Percentiles rank a stretch among this genome's conserved stretches.
Conservation (phyloP, 768 basidiomycete genomes). For the Mycena venus region DNA sequence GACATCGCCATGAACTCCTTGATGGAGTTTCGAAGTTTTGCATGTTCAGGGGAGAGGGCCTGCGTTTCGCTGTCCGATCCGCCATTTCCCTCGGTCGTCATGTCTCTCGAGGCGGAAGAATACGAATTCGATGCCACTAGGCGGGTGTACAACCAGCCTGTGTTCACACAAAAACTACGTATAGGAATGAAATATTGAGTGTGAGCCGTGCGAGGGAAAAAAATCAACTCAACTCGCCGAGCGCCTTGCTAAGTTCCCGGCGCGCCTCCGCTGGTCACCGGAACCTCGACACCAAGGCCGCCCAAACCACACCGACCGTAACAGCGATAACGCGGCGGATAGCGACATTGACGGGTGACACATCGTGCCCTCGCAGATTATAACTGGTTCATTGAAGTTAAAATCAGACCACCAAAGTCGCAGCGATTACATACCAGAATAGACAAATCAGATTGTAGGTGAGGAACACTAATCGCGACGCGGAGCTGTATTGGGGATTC, state of each 20-base stretch:
- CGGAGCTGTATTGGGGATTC: constrained; percentile 79
- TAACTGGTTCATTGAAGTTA: constrained; percentile 63
- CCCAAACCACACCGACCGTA: constrained; percentile 89
- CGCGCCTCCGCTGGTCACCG: constrained; percentile 98
- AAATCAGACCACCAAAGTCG: background rate
- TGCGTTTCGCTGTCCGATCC: constrained; percentile 42
- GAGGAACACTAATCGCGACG: constrained; percentile 84
- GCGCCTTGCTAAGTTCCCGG: constrained; percentile 83
- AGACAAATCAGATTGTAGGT: constrained; percentile 92
- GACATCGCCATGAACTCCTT: constrained; percentile 95
- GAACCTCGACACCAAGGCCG: constrained; percentile 87
- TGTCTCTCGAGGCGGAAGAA: constrained; percentile 59
- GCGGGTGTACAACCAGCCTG: constrained; percentile 95
- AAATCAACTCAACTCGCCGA: constrained; percentile 78
- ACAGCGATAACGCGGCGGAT: constrained; percentile 85
- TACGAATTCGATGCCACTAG: constrained; percentile 91
- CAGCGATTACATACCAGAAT: constrained; percentile 62
- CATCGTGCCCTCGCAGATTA: constrained; percentile 75
- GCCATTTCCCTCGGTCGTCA: constrained; percentile 42
- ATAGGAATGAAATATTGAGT: background rate
- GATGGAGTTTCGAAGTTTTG: constrained; percentile 72
- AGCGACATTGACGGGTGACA: constrained; percentile 79
- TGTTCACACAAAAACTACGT: constrained; percentile 90
- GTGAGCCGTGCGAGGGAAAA: constrained; percentile 1
- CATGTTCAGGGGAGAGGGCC: constrained; percentile 50